Base-by-base conservation (phyloP, 345 rosid species). In the Anacardium occidentale region DNA sequence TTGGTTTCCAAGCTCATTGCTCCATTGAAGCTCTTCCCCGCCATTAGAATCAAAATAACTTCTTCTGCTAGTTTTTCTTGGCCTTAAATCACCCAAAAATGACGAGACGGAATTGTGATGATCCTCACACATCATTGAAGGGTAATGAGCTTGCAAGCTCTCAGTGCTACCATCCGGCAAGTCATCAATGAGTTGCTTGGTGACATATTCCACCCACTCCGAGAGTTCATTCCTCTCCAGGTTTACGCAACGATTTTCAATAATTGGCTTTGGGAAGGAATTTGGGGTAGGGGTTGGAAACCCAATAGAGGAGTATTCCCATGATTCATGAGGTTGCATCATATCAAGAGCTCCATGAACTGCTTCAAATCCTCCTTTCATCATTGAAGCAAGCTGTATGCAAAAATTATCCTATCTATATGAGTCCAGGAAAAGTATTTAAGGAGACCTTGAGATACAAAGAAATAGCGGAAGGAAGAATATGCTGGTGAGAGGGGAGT, bases 131-230 rank as follows among this genome's bases (percentile, higher is more conserved):
- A 54, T 73, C 60, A 70, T 66, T 63, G 84, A 25, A 6, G 75
- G 48, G 68, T 70, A 75, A 59, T 59, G 56, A 20, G 61, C 63
- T 22, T 80, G 83, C 54, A 77, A 60, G 76, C n/a, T 37, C 29
- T 44, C 80, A 21, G 53, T 62, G 47, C 18, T 26, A 13, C 75
- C 70, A 10, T 79, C 88, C 2, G 86, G 83, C 75, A 75, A 18
- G 77, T 89, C 91, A 58, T 87, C 86, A 18, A 84, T 77, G 73
- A 84, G 89, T 64, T 89, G 91, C 72, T 75, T 83, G 66, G 89
- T 83, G 72, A 85, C 83, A n/a, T 83, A 83, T 70, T 87, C 89
- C 5, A 85, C 93, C 93, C 89, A 87, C 51, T 87, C 89, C 1
- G 89, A 81, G 48, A 89, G 88, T 64, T 85, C 91, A 59, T 74